phyloP scores from a whole-genome alignment of 2,329 filamentous ascomycete genomes.

The Colletotrichum viniferum region DNA sequence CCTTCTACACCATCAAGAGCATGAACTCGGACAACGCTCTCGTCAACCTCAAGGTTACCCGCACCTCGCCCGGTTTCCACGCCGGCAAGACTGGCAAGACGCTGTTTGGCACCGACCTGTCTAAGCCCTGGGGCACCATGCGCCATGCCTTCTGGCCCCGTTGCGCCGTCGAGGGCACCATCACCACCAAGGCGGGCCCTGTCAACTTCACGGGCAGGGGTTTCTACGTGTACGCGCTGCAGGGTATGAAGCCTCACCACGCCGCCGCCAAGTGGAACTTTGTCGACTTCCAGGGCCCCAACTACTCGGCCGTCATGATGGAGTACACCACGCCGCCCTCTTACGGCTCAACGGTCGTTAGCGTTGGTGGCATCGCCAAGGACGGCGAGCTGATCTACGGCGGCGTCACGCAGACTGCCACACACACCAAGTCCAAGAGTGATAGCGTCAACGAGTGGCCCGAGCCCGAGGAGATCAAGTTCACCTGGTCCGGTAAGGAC shows the following conservation, averaged over 20 bases:
- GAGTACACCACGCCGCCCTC: constrained; percentile 93
- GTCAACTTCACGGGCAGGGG: constrained; percentile 83
- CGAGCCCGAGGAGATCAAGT: constrained; percentile 77
- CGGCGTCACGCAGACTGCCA: constrained; percentile 66
- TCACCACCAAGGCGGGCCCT: constrained; percentile 81
- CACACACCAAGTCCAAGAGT: constrained; percentile 71
- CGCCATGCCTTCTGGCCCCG: constrained; percentile 94
- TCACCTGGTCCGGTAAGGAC: constrained; percentile 77
- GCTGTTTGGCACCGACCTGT: constrained; percentile 83
- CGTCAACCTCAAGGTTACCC: constrained; percentile 84
- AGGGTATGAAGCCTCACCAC: constrained; percentile 99
- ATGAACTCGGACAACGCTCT: constrained; percentile 79
- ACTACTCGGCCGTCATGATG: constrained; percentile 90
- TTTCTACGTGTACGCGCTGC: constrained; percentile 82
- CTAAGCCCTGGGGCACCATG: constrained; percentile 90
- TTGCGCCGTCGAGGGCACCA: constrained; percentile 79
- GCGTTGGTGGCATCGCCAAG: constrained; percentile 80
- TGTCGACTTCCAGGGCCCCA: constrained; percentile 85
- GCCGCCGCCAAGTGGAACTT: constrained; percentile 94
- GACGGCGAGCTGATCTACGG: constrained; percentile 81
- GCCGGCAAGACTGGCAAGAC: constrained; percentile 84
- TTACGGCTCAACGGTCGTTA: constrained; percentile 85
- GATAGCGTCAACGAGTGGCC: constrained; percentile 88
- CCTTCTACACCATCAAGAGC: constrained; percentile 87
- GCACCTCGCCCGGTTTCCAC: constrained; percentile 79